Evolutionary conservation across 2,329 filamentous ascomycete genomes (phyloP), one percentile per base, ranked within the genome.

Genomic region (Orbilia quercus): DNA sequence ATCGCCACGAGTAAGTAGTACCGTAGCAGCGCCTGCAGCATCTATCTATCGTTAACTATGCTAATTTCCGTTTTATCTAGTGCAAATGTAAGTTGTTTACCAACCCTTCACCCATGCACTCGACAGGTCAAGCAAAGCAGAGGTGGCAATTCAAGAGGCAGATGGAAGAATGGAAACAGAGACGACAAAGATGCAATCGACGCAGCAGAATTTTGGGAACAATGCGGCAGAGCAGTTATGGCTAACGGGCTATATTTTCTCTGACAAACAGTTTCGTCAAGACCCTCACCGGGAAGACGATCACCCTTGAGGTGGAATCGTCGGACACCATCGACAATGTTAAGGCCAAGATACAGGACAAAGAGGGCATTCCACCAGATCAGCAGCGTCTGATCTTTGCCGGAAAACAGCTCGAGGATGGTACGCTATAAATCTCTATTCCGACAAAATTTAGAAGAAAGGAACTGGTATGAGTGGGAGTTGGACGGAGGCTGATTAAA

Each of bases 231-330:
- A 66, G 64, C 75, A 78, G 79, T 76, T 58, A 60, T 55, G 53
- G 48, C 53, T 65, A 76, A 75, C 69, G 75, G 74, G 12, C 44
- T 53, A 47, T 42, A 42, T 23, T 66, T 73, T 25, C 48, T 60
- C 16, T 55, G 62, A 71, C 42, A 47, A 71, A 73, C 85, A 96
- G 91, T 90, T 98, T 98, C 90, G 94, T 98, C 86, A 98, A 97
- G 90, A 97, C 94, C 88, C 92, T 97, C 82, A 97, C 94, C 88
- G 94, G 95, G 86, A 98, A 98, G 91, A 98, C 94, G 84, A 97
- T 98, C 88, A 98, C 95, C 85, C 90, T 97, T 81, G 94, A 98
- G 90, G 93, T 97, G 83, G 94, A 97, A 90, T 96, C 92, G 82
- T 92, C 89, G 82, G 94, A 98, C 85, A 97, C 94, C 81, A 98